phyloP scores from a whole-genome alignment of 1,284 basidiomycete species.

The Apiotrichum laibachii region DNA sequence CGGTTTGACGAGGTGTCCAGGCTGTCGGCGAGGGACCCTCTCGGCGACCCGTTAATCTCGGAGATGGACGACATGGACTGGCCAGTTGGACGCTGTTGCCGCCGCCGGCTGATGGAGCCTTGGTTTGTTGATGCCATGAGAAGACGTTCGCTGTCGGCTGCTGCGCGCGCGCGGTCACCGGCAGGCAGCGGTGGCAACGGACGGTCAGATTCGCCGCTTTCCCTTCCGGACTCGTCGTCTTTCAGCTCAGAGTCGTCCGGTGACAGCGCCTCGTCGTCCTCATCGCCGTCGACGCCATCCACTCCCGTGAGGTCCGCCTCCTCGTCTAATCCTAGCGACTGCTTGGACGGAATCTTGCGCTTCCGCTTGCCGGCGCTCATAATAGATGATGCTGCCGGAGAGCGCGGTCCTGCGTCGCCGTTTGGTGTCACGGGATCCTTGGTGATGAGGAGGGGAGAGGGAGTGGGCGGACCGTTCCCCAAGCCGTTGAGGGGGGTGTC shows the following conservation, averaged over 20 bases:
- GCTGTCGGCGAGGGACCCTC: slow-evolving; percentile 7
- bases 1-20: slow-evolving; percentile 9
- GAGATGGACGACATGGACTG: slow-evolving; percentile 19
- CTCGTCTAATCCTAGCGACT: slow-evolving; percentile 33
- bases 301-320: slow-evolving; percentile 31
- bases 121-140: slow-evolving; percentile 38
- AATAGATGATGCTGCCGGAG: neutral
- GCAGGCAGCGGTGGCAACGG: slow-evolving; percentile 28
- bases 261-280: neutral
- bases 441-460: slow-evolving; percentile 3
- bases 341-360: slow-evolving; percentile 12
- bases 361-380: slow-evolving; percentile 5
- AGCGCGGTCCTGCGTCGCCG: no score
- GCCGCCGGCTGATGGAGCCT: slow-evolving; percentile 42
- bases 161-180: slow-evolving; percentile 1
- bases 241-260: neutral
- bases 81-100: slow-evolving; percentile 20
- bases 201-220: slow-evolving; percentile 15
- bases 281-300: slow-evolving; percentile 24
- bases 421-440: slow-evolving; percentile 2
- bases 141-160: neutral
- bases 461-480: slow-evolving; percentile 2
- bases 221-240: slow-evolving; percentile 6
- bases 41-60: slow-evolving; percentile 15
- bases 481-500: slow-evolving; percentile 13